phyloP scores from a whole-genome alignment of 495 filamentous ascomycete genomes.

The Sabuloglossum arenarium region DNA sequence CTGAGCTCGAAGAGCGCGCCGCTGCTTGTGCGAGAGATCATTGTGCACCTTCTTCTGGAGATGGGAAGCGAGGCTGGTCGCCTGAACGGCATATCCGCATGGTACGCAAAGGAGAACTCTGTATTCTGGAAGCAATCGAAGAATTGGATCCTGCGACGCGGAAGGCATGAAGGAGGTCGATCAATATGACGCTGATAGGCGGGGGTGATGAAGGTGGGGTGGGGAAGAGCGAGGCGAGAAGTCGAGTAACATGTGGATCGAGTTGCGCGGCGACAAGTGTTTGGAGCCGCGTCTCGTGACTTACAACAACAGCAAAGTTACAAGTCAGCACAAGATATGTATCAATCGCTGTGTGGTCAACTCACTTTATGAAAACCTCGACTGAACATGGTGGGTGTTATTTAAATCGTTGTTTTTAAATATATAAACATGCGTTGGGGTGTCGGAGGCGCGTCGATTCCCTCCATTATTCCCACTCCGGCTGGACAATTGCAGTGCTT shows the following conservation, averaged over 20 bases:
- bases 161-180: background rate
- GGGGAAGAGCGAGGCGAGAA: background rate
- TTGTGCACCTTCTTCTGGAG: background rate
- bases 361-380: background rate
- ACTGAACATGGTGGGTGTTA: background rate
- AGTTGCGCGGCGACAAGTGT: too few species aligned
- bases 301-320: background rate
- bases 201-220: background rate
- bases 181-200: background rate
- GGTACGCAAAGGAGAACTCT: background rate
- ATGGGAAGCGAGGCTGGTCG: background rate
- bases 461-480: too few species aligned
- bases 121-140: background rate
- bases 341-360: background rate
- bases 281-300: background rate
- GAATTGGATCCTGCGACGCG: background rate
- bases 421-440: background rate
- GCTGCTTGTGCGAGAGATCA: background rate
- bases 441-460: too few species aligned
- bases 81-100: background rate
- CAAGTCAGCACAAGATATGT: background rate
- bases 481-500: too few species aligned
- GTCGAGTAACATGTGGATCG: background rate
- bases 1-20: background rate
- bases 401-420: background rate